Evolutionary conservation across 148 eudicot species (phyloP).

Genomic region (Salicornia ramosissima): DNA sequence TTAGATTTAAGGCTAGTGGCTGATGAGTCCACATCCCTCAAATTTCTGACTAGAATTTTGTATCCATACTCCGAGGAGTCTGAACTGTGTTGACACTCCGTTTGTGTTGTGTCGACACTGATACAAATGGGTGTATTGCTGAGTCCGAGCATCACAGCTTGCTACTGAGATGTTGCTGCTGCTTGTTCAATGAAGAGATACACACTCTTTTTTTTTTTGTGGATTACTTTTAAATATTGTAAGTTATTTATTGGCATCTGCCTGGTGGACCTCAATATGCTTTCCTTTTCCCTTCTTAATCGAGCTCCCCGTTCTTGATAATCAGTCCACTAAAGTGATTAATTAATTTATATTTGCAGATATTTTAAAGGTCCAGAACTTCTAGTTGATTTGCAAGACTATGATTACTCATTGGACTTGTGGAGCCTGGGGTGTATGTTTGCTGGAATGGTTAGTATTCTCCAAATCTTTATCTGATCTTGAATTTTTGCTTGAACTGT

Average conservation of each 20-base stretch:
- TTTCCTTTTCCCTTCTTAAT: not conserved
- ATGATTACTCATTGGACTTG: slow-evolving; percentile 93
- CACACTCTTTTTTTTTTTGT: too few species aligned
- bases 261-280: not conserved
- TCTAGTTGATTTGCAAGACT: slow-evolving; percentile 97
- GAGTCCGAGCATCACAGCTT: too few species aligned
- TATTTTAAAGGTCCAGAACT: slow-evolving; percentile 98
- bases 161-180: too few species aligned
- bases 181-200: too few species aligned
- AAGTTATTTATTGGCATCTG: not conserved
- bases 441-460: slow-evolving; percentile 87
- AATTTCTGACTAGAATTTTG: too few species aligned
- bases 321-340: slow-evolving; percentile 3
- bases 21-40: too few species aligned
- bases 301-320: not conserved
- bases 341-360: slow-evolving; percentile 37
- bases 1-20: too few species aligned
- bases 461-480: not conserved
- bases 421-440: slow-evolving; percentile 99
- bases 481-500: not conserved
- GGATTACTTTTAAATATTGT: too few species aligned
- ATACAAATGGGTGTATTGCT: too few species aligned
- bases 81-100: too few species aligned
- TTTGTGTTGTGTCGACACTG: too few species aligned
- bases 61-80: too few species aligned